Conservation (phyloP, 495 filamentous ascomycete genomes). For the Lentithecium fluviatile region DNA sequence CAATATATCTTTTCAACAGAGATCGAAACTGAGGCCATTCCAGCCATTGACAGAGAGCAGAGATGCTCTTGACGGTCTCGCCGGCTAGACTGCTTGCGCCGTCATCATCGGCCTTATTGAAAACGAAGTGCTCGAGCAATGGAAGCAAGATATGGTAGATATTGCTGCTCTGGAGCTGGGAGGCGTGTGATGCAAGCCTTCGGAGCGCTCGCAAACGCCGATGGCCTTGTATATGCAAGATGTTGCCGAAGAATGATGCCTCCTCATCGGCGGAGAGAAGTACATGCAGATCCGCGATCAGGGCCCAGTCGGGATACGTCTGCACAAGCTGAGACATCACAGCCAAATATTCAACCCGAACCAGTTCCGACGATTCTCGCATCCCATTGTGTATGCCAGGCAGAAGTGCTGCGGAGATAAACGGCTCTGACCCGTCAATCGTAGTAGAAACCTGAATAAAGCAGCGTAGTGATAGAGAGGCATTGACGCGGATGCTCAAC, state of each 20-base stretch:
- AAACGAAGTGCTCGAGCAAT: conserved; percentile 89
- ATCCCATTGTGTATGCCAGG: conserved; percentile 74
- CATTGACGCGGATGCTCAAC: conserved; percentile 78
- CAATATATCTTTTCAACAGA: conserved; percentile 73
- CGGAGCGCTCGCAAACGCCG: conserved; percentile 81
- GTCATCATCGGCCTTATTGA: conserved; percentile 71
- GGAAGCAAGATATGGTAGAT: conserved; percentile 86
- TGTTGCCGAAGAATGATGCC: conserved; percentile 88
- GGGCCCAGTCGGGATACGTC: conserved; percentile 62
- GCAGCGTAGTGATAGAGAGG: conserved; percentile 74
- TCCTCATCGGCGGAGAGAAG: conserved; percentile 82
- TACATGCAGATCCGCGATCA: conserved; percentile 70
- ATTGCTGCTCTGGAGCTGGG: conserved; percentile 66
- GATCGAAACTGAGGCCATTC: conserved; percentile 92
- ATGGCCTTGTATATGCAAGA: conserved; percentile 87
- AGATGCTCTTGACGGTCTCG: conserved; percentile 74
- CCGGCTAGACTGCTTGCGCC: conserved; percentile 80
- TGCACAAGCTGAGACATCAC: conserved; percentile 76
- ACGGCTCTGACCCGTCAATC: conserved; percentile 47
- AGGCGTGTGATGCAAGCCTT: conserved; percentile 65
- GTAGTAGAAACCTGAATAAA: conserved; percentile 65
- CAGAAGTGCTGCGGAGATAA: conserved; percentile 64
- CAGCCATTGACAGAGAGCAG: conserved; percentile 67
- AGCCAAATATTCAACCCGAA: conserved; percentile 74
- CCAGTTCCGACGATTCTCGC: conserved; percentile 73